Evolutionary conservation across 78 protist species (phyloP).

Genomic region (Bigelowiella natans): DNA sequence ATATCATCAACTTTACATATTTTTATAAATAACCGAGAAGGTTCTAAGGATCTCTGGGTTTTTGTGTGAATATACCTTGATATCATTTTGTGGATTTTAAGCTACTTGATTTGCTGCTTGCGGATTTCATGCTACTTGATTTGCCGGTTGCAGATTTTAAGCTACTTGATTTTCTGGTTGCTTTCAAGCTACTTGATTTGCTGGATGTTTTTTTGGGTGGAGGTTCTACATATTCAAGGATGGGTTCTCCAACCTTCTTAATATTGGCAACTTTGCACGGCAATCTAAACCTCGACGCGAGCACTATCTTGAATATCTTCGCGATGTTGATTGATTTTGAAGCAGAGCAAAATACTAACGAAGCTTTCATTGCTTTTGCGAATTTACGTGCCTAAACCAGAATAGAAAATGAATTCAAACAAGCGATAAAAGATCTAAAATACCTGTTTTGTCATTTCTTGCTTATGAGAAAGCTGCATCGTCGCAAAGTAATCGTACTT

Average conservation of each 20-base stretch:
- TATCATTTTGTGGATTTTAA: no score
- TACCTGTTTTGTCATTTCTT: neutral
- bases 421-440: neutral
- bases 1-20: no score
- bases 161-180: no score
- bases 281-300: neutral
- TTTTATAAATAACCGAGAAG: no score
- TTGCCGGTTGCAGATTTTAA: no score
- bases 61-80: no score
- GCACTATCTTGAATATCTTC: conserved; percentile 5
- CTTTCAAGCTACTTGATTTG: no score
- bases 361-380: conserved; percentile 44
- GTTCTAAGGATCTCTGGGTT: no score
- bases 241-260: neutral
- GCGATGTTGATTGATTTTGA: conserved; percentile 5
- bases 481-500: conserved; percentile 26
- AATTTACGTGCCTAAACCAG: conserved; percentile 30
- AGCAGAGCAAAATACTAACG: conserved; percentile 34
- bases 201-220: no score
- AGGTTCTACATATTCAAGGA: neutral
- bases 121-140: no score
- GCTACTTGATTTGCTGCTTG: no score
- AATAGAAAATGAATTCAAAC: no score
- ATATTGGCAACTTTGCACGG: neutral
- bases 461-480: neutral